A percentile compares a stretch with the other conserved stretches of the same genome.
Evolutionary conservation across 306 rosid genomes (phyloP).

Genomic region (Pueraria montana): DNA sequence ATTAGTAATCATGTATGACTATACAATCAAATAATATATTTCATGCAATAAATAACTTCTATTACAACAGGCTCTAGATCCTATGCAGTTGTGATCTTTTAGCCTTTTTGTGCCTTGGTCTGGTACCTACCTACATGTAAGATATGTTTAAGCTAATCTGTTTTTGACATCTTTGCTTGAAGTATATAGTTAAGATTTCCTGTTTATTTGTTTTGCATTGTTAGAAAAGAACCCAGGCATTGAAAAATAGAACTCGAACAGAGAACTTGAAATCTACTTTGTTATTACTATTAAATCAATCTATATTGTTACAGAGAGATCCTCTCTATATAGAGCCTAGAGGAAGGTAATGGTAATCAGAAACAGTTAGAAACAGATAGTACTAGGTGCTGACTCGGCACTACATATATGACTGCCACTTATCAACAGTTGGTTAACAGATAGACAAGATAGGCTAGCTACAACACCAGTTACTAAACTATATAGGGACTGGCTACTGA

Average conservation of each 20-base stretch:
- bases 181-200: not conserved
- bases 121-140: not conserved
- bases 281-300: not conserved
- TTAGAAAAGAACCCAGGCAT: not conserved
- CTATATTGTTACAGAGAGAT: not conserved
- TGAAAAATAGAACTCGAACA: not conserved
- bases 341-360: not conserved
- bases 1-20: not conserved
- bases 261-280: not conserved
- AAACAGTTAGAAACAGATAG: not conserved
- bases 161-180: not conserved
- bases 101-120: not conserved
- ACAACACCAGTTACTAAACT: not conserved
- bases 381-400: not conserved
- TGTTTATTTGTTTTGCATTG: not conserved
- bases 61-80: not conserved
- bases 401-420: not conserved
- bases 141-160: not conserved
- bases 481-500: not conserved
- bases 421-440: not conserved
- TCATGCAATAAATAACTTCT: not conserved
- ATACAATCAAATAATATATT: not conserved
- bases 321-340: not conserved
- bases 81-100: not conserved
- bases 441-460: conserved; percentile 18